Percentiles rank a stretch among this genome's conserved stretches.
phyloP scores from a whole-genome alignment of 192 early-diverging fungal genomes.

The Backusella psychrophila region DNA sequence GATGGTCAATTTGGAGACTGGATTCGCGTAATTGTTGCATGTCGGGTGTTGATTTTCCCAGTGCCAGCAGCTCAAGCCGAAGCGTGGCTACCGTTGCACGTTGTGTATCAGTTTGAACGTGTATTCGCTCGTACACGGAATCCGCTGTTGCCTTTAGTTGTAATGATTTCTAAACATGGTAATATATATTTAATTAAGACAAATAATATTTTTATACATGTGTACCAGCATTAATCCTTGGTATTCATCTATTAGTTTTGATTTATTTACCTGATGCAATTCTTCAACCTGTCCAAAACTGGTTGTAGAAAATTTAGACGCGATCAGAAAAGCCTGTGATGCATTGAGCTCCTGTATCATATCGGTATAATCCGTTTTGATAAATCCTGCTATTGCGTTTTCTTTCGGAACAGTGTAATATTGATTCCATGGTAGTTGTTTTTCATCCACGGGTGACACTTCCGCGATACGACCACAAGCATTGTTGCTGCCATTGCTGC shows the following conservation, averaged over 20 bases:
- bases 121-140: not conserved
- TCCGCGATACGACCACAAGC: not conserved
- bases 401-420: not conserved
- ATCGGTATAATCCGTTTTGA: not conserved
- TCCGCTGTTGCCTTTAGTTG: constrained; percentile 1
- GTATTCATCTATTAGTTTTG: not conserved
- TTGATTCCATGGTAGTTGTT: constrained; percentile 3
- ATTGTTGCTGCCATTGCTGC: not conserved
- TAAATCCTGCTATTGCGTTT: not conserved
- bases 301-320: not conserved
- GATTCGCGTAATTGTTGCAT: not conserved
- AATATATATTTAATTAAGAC: constrained; percentile 3
- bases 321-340: not conserved
- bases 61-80: not conserved
- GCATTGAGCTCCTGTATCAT: constrained; percentile 3
- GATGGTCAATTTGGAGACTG: not conserved
- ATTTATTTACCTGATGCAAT: not conserved
- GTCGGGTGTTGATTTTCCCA: not conserved
- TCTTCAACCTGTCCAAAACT: constrained; percentile 1
- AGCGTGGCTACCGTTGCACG: constrained; percentile 5
- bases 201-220: not conserved
- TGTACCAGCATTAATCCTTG: not conserved
- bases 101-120: constrained; percentile 6
- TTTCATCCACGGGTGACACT: not conserved
- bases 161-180: constrained; percentile 7